phyloP scores from a whole-genome alignment of 768 basidiomycete species.

The Hygrocybe punicea region DNA sequence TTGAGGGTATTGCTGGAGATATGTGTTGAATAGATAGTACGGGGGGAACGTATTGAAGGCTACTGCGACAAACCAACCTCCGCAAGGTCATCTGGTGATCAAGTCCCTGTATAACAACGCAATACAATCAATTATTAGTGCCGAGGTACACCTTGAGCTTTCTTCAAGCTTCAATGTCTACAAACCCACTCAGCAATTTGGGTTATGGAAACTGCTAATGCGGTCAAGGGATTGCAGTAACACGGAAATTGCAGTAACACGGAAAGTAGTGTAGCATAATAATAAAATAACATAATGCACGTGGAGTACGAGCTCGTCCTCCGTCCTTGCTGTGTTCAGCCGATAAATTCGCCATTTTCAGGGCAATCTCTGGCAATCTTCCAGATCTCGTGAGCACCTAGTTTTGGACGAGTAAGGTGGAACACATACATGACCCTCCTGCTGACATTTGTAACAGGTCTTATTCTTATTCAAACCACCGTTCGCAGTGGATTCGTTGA shows the following conservation, averaged over 20 bases:
- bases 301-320: background rate
- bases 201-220: too few species aligned
- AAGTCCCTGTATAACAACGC: too few species aligned
- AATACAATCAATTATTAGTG: background rate
- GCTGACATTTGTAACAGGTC: slow-evolving; percentile 86
- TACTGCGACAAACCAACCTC: background rate
- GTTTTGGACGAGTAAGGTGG: background rate
- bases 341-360: slow-evolving; percentile 39
- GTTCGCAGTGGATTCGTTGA: slow-evolving; percentile 44
- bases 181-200: too few species aligned
- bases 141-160: too few species aligned
- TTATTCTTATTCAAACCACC: slow-evolving; percentile 56
- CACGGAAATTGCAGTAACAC: too few species aligned
- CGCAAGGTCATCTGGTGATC: too few species aligned
- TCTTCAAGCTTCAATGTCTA: too few species aligned
- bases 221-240: too few species aligned
- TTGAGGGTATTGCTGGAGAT: too few species aligned
- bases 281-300: background rate
- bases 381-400: slow-evolving; percentile 9
- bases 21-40: too few species aligned
- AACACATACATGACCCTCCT: slow-evolving; percentile 84
- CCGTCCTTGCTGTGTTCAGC: background rate
- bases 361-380: slow-evolving; percentile 68
- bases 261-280: too few species aligned
- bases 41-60: too few species aligned